phyloP scores from a whole-genome alignment of 2,329 filamentous ascomycete genomes.

The Knoxdaviesia capensis region DNA sequence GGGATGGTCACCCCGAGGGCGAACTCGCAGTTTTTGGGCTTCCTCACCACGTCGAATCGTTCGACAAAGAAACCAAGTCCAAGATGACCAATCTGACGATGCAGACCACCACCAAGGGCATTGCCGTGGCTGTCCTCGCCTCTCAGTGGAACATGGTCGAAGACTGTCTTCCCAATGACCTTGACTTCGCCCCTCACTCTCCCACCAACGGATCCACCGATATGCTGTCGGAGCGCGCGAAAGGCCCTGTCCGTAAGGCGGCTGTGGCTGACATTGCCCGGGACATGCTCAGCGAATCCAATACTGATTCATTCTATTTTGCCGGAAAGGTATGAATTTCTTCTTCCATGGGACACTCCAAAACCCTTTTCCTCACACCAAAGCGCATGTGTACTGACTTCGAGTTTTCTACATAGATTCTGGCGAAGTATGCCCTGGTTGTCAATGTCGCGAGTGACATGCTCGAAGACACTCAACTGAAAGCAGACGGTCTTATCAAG shows the following conservation, averaged over 20 bases:
- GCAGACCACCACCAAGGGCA: conserved; percentile 70
- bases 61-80: conserved; percentile 36
- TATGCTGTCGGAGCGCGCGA: conserved; percentile 29
- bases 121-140: conserved; percentile 50
- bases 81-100: conserved; percentile 37
- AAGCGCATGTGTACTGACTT: conserved; percentile 2
- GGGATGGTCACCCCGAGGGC: conserved; percentile 38
- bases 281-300: conserved; percentile 51
- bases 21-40: conserved; percentile 69
- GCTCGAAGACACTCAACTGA: conserved; percentile 33
- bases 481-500: conserved; percentile 33
- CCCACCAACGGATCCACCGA: conserved; percentile 26
- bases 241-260: conserved; percentile 35
- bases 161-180: conserved; percentile 44
- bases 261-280: conserved; percentile 58
- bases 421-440: conserved; percentile 58
- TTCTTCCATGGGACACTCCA: too few species aligned
- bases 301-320: conserved; percentile 80
- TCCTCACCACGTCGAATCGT: conserved; percentile 66
- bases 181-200: conserved; percentile 67
- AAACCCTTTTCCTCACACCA: too few species aligned
- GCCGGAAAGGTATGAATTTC: conserved; percentile 48
- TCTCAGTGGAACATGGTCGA: conserved; percentile 66
- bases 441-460: conserved; percentile 46
- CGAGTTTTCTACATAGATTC: conserved; percentile 21